A percentile compares a stretch with the other conserved stretches of the same genome.
Conservation (phyloP, 192 early-diverging fungal species). For the Backusella mclennaniae region DNA sequence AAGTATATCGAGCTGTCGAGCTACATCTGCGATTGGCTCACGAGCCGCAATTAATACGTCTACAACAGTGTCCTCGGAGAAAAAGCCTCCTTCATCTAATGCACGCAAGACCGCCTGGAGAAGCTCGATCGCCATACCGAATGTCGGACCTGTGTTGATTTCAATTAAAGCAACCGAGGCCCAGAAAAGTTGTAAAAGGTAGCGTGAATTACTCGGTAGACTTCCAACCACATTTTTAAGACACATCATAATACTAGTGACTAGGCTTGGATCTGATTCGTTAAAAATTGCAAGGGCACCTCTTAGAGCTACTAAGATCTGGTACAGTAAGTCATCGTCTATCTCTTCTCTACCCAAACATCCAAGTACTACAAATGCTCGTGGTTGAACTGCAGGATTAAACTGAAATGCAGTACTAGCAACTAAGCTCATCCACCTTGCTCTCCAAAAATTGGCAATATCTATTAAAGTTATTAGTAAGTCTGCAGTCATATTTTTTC, state of each 20-base stretch:
- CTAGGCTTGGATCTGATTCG: constrained; percentile 73
- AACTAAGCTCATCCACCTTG: constrained; percentile 88
- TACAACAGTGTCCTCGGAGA: constrained; percentile 61
- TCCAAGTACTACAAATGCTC: constrained; percentile 88
- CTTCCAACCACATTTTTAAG: constrained; percentile 80
- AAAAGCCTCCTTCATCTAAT: constrained; percentile 66
- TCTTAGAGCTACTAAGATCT: constrained; percentile 83
- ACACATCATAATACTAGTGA: constrained; percentile 82
- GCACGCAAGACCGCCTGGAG: constrained; percentile 70
- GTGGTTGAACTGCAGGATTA: constrained; percentile 88
- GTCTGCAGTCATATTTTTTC: not conserved
- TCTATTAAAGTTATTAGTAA: constrained; percentile 38
- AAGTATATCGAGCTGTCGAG: constrained; percentile 63
- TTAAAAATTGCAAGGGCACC: constrained; percentile 82
- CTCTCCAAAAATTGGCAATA: constrained; percentile 73
- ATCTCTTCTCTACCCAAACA: constrained; percentile 82
- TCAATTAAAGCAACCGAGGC: constrained; percentile 79
- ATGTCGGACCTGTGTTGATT: constrained; percentile 76
- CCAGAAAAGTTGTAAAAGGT: constrained; percentile 87
- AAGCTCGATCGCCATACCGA: constrained; percentile 64
- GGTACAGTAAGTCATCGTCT: constrained; percentile 88
- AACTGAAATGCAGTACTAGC: constrained; percentile 88
- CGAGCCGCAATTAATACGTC: constrained; percentile 67
- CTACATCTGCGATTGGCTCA: constrained; percentile 64
- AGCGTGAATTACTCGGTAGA: constrained; percentile 70